phyloP scores from a whole-genome alignment of 257 asterid genomes.

The Gynochthodes officinalis region DNA sequence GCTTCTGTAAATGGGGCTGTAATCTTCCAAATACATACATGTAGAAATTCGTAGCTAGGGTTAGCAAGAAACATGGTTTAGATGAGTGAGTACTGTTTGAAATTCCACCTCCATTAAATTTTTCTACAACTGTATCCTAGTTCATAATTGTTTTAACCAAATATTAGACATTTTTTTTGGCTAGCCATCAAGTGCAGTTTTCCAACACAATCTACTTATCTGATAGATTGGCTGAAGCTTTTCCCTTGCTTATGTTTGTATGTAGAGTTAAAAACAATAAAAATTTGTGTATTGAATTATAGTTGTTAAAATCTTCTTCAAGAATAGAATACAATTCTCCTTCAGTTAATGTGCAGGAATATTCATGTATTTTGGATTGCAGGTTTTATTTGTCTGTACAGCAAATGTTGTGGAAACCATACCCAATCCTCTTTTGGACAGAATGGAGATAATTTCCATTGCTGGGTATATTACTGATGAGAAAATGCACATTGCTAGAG shows the following conservation, averaged over 20 bases:
- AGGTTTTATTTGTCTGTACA: constrained; percentile 96
- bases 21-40: background rate
- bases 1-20: background rate
- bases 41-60: background rate
- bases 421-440: constrained; percentile 92
- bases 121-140: background rate
- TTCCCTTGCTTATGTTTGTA: background rate
- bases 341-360: background rate
- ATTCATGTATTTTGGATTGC: constrained; percentile 22
- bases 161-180: background rate
- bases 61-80: background rate
- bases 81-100: background rate
- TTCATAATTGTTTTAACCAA: background rate
- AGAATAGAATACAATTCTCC: background rate
- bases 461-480: constrained; percentile 98
- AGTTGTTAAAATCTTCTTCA: background rate
- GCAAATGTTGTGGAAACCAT: constrained; percentile 89
- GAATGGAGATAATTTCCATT: constrained; percentile 96
- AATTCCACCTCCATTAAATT: background rate
- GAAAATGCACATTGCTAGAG: constrained; percentile 96
- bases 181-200: too few relatives aligned
- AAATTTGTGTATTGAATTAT: background rate
- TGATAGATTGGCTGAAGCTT: background rate
- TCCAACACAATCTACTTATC: background rate
- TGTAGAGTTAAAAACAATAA: background rate